These are phyloP conservation scores for Coemansia sp. DNA, from an alignment of 192 early-diverging fungal genomes.

Conservation along the genomic window DNA sequence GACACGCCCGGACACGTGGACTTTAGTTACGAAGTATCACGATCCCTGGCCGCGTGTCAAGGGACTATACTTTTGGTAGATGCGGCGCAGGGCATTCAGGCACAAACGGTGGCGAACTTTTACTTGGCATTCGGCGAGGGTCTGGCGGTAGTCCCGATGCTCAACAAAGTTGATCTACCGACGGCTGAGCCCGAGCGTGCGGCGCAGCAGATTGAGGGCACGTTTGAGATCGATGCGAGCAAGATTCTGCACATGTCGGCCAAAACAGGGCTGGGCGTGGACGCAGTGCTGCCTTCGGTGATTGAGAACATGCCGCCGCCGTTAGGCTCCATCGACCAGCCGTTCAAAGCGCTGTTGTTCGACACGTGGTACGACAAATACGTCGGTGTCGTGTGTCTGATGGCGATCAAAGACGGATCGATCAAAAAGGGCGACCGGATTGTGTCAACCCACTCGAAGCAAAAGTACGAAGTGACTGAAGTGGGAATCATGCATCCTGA, in stretches of 20 bases:
- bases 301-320: constrained; percentile 83
- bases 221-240: constrained; percentile 78
- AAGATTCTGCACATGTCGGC: constrained; percentile 78
- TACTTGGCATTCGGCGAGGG: constrained; percentile 88
- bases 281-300: constrained; percentile 70
- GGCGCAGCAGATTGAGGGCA: constrained; percentile 74
- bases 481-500: constrained; percentile 96
- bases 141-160: constrained; percentile 81
- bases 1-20: constrained; percentile 96
- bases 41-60: constrained; percentile 91
- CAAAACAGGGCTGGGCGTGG: constrained; percentile 77
- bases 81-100: constrained; percentile 93
- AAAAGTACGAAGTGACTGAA: constrained; percentile 84
- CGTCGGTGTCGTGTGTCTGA: constrained; percentile 92
- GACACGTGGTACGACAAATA: constrained; percentile 99
- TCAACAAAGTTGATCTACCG: constrained; percentile 96
- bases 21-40: constrained; percentile 94
- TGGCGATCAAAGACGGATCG: constrained; percentile 84
- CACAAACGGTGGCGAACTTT: constrained; percentile 98
- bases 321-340: constrained; percentile 58
- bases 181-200: constrained; percentile 80
- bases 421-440: constrained; percentile 78
- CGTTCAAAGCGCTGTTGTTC: constrained; percentile 89
- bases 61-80: constrained; percentile 91
- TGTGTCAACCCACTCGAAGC: constrained; percentile 72